Percentiles rank a stretch among this genome's conserved stretches.
Evolutionary conservation across 495 filamentous ascomycete species (phyloP).

Genomic region (Daldinia concentrica): DNA sequence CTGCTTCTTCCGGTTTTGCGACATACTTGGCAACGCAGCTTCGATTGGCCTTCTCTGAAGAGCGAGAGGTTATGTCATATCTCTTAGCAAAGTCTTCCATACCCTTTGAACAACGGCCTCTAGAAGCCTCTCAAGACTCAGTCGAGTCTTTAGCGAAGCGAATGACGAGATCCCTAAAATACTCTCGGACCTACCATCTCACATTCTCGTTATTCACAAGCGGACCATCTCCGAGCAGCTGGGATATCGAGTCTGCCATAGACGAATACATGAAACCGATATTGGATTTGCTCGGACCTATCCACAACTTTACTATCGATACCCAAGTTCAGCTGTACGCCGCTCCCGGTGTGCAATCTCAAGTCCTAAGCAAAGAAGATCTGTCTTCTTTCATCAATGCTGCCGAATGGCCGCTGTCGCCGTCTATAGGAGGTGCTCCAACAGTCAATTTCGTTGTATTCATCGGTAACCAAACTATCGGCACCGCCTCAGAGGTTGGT

Average conservation of each 20-base stretch:
- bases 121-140: conserved; percentile 52
- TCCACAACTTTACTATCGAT: conserved; percentile 96
- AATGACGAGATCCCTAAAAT: conserved; percentile 85
- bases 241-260: conserved; percentile 89
- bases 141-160: conserved; percentile 61
- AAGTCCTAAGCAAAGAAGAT: conserved; percentile 83
- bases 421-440: conserved; percentile 90
- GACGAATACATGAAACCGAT: conserved; percentile 83
- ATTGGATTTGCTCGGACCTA: conserved; percentile 75
- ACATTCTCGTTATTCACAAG: conserved; percentile 95
- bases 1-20: conserved; percentile 77
- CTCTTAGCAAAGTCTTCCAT: conserved; percentile 72
- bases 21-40: conserved; percentile 82
- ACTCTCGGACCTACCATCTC: conserved; percentile 92
- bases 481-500: conserved; percentile 53
- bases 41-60: conserved; percentile 82
- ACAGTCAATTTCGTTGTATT: conserved; percentile 97
- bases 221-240: conserved; percentile 77
- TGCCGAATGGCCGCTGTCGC: conserved; percentile 95
- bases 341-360: conserved; percentile 71
- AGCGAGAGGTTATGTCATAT: conserved; percentile 87
- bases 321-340: conserved; percentile 97
- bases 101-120: conserved; percentile 58
- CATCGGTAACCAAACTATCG: conserved; percentile 66
- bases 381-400: conserved; percentile 95